Base-by-base conservation (phyloP, 2,329 filamentous ascomycete genomes). In the Chaetomium globosum region DNA sequence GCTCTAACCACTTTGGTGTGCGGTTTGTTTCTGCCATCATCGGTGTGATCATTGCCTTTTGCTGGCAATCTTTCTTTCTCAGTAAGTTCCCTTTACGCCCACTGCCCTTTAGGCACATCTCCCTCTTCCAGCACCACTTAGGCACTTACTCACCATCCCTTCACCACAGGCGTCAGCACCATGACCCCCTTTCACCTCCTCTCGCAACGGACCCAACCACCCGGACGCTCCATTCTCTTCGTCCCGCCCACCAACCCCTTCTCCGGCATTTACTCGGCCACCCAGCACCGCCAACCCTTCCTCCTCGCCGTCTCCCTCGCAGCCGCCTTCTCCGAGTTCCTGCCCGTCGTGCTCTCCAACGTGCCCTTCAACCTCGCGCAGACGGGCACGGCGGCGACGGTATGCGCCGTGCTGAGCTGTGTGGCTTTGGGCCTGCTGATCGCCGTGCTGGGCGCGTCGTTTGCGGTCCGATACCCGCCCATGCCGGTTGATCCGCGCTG, bases 331-430 rank as follows among this genome's bases (percentile, higher is more conserved):
- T 77, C 81, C 26, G 82, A 85, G 57, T 78, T 83, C 56, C 77
- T 85, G n/a, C 82, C 82, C 1, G 74, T 83, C 23, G 74, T 81
- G 1, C 76, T 85, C 2, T 76, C 80, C 68, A 83, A 83, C 66
- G 76, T 84, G 1, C 79, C 82, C 0, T 82, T 81, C 71, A 80
- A 77, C 60, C 75, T 79, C 2, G 77, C 78, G 0, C 79, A 81
- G 59, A 77, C 77, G 0, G 72, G 74, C 39, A 70, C 71, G 19
- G 76, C 80, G 0, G 79, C 81, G 56, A 74, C 74, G 0, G 72
- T 79, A 6, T 83, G 79, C 66, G 75, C 79, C 0, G 77, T 77
- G 31, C 65, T 82, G 10, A 75, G 76, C 0, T 74, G 78, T 1
- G 68, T 76, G 0, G 73, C 82, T 3, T 64, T 85, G 8, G 74